Evolutionary conservation across 106 monocot species (phyloP), one percentile per base, ranked within the genome.

Genomic region (Acanthochlamys bracteata): DNA sequence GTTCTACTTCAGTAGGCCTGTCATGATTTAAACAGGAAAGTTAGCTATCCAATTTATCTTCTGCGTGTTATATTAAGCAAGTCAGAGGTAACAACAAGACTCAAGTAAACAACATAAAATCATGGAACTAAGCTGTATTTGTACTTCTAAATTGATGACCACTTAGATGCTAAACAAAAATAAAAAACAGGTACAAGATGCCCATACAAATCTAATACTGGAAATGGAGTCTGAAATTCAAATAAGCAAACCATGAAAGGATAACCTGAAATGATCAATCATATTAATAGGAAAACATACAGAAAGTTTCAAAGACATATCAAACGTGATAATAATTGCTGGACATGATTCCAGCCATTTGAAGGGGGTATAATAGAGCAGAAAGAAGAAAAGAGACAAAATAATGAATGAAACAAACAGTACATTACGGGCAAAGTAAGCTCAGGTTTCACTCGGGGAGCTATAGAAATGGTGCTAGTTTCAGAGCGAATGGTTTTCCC

Each of bases 401-500:
- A 9, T 14, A 12, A 49, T 3, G 17, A 49, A 69, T 33, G 22
- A 66, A 19, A 17, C n/a, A n/a, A 33, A 19, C 45, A 52, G 67
- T 98, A 98, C 96, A 83, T 85, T 68, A 76, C 73, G 20, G 96
- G 96, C 68, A 98, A 72, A 71, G 88, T 63, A 25, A 91, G 91
- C 65, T 91, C 96, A 13, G 96, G 67, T 66, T 91, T 98, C 67
- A 91, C 91, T 66, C 96, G 83, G 61, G 96, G 96, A 13, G 85
- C 83, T 22, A 79, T 56, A 52, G 88, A 83, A 27, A 85, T 70
- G 33, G 71, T 85, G 69, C 74, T 88, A 53, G 88, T 77, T 69
- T 91, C 91, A 13, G 91, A 83, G 24, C 74, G 75, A 24, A 79
- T 63, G 52, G 61, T 74, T 84, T 96, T 96, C 33, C 96, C 91